Conservation (phyloP, 2,329 filamentous ascomycete genomes). For the Akanthomyces dipterigenus region DNA sequence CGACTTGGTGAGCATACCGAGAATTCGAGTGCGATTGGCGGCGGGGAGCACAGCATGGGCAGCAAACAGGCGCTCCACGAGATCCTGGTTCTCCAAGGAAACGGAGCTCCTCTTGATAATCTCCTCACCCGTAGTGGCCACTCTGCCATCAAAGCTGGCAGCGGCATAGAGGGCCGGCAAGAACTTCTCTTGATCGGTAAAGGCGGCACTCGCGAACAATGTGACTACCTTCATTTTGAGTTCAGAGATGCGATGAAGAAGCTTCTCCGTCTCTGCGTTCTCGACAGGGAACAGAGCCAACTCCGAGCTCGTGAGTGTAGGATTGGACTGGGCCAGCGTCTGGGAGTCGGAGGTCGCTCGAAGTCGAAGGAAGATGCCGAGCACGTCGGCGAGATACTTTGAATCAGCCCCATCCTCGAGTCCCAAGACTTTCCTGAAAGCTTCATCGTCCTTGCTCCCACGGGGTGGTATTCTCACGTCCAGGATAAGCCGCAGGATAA, state of each 20-base stretch:
- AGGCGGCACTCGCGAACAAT: slow-evolving; percentile 78
- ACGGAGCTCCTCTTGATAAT: slow-evolving; percentile 74
- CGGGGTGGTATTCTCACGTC: slow-evolving; percentile 66
- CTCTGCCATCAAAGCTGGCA: slow-evolving; percentile 71
- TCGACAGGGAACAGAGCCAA: slow-evolving; percentile 25
- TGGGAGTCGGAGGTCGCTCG: slow-evolving; percentile 24
- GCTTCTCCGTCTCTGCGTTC: slow-evolving; percentile 57
- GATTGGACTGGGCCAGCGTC: slow-evolving; percentile 27
- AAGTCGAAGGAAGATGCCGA: slow-evolving; percentile 63
- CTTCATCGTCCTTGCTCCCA: slow-evolving; percentile 70
- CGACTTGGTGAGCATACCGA: slow-evolving; percentile 72
- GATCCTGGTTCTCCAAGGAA: slow-evolving; percentile 60
- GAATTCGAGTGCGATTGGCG: slow-evolving; percentile 68
- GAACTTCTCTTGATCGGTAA: slow-evolving; percentile 76
- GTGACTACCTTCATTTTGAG: slow-evolving; percentile 53
- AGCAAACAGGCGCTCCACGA: slow-evolving; percentile 62
- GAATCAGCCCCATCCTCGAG: slow-evolving; percentile 64
- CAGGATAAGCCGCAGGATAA: slow-evolving; percentile 70
- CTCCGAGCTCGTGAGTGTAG: slow-evolving; percentile 25
- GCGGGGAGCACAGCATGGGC: slow-evolving; percentile 69
- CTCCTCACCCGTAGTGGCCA: slow-evolving; percentile 82
- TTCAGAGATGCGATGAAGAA: slow-evolving; percentile 32
- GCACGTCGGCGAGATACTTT: slow-evolving; percentile 63
- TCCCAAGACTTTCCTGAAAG: slow-evolving; percentile 59
- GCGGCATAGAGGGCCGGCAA: slow-evolving; percentile 78